Evolutionary conservation across 495 filamentous ascomycete species (phyloP).

Genomic region (Neurospora tetraspora): DNA sequence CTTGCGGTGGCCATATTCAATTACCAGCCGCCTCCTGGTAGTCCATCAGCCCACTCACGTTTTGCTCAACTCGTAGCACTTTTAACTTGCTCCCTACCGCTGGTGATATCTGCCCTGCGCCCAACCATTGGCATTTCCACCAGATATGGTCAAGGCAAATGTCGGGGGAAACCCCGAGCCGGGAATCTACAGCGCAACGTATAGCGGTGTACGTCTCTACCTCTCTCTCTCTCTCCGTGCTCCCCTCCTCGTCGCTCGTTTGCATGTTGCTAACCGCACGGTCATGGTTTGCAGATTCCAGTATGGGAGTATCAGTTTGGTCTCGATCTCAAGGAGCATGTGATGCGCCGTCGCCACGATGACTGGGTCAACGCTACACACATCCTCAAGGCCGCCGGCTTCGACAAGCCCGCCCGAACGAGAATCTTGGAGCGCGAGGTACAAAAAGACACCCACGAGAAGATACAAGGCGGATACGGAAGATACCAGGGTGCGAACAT

Average conservation of each 20-base stretch:
- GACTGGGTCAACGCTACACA: constrained; percentile 94
- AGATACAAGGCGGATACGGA: constrained; percentile 95
- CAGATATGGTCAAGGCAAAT: constrained; percentile 31
- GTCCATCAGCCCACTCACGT: background rate
- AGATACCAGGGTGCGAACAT: constrained; percentile 77
- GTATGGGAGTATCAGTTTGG: constrained; percentile 83
- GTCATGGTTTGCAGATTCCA: constrained; percentile 56
- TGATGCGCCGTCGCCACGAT: constrained; percentile 85
- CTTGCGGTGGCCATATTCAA: background rate
- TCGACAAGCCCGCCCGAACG: constrained; percentile 80
- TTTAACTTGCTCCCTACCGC: background rate
- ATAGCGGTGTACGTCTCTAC: constrained; percentile 70
- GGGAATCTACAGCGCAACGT: constrained; percentile 79
- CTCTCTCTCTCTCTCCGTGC: constrained; percentile 1
- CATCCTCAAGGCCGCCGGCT: constrained; percentile 67
- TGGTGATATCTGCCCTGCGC: background rate
- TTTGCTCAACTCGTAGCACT: background rate
- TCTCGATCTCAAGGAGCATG: constrained; percentile 54
- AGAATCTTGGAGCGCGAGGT: constrained; percentile 93
- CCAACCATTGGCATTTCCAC: background rate
- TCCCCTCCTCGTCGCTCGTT: background rate
- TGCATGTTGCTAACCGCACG: background rate
- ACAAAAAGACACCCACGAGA: constrained; percentile 91
- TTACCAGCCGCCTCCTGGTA: background rate
- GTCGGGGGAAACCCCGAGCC: constrained; percentile 13